phyloP scores from a whole-genome alignment of 441 rosid genomes.

The Aleurites moluccanus region DNA sequence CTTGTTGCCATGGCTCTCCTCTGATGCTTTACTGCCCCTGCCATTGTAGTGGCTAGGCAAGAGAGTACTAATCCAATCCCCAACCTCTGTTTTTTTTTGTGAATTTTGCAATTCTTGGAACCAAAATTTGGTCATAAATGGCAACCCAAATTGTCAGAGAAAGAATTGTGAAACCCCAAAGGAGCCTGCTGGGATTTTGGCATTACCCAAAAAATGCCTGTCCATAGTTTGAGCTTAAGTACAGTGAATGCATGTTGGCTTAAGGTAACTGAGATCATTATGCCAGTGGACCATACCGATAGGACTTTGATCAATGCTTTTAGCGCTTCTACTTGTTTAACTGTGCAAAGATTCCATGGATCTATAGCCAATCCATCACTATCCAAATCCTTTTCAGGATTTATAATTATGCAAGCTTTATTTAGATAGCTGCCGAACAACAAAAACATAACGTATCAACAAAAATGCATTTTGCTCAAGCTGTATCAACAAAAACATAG shows the following conservation, averaged over 20 bases:
- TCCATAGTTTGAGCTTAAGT: conserved; percentile 46
- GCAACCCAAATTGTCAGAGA: conserved; percentile 46
- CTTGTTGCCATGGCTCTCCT: conserved; percentile 30
- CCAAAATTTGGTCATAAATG: conserved; percentile 40
- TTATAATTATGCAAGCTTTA: conserved; percentile 51
- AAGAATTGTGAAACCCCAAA: conserved; percentile 34
- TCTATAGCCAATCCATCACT: conserved; percentile 39
- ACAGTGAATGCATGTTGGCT: conserved; percentile 46
- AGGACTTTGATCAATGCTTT: conserved; percentile 48
- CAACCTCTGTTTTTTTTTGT: conserved; percentile 44
- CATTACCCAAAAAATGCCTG: conserved; percentile 26
- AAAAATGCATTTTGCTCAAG: too few relatives aligned
- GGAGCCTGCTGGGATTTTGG: conserved; percentile 43
- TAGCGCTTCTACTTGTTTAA: conserved; percentile 67
- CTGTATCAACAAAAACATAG: background rate
- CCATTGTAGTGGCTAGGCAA: conserved; percentile 30
- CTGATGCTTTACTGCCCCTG: conserved; percentile 40
- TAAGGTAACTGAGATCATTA: conserved; percentile 38
- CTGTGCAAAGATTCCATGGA: conserved; percentile 55
- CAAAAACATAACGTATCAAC: background rate
- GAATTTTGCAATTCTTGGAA: conserved; percentile 33
- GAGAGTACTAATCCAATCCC: conserved; percentile 46
- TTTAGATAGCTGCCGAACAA: conserved; percentile 47
- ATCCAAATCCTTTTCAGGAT: conserved; percentile 39
- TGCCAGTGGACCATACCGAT: conserved; percentile 52